Base-by-base conservation (phyloP, 2,329 filamentous ascomycete species). In the Penicillium sp. region DNA sequence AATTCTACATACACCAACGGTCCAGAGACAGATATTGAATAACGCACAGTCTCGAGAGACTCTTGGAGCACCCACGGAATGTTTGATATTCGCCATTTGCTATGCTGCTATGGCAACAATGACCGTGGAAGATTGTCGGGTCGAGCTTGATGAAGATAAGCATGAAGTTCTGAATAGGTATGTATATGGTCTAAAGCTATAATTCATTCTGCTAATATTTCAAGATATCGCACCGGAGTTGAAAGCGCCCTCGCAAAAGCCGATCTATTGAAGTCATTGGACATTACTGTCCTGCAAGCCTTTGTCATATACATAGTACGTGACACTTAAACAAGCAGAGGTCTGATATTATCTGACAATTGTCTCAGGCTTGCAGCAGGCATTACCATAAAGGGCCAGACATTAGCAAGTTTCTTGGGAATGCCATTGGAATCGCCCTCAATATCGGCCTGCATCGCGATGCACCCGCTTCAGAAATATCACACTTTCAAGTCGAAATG, bases 1-100 rank as follows among this genome's bases (percentile, higher is more conserved):
- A 61, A 74, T 85, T 3, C 68, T 85, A 15, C 84, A 86, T 64
- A 72, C 80, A 1, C 82, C 83, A 1, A 81, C 78, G 9, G 71
- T 80, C 19, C 78, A 82, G 61, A 75, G 76, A 5, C 77, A 75
- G 0, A 69, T n/a, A 64, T 80, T 25, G 71, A 77, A 15, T 77
- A 56, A 77, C 45, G 56, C n/a, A 38, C 19, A 54, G 45, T 41
- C 12, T 49, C 19, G 38, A 19, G n/a, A 41, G 17, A 8, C 12
- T 38, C 17, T 48, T 10, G 6, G 31, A 6, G 2, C 43, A 2
- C 35, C 48, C 1, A 54, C 43, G 2, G 42, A 62, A 31, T 65
- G 61, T 29, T 56, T 69, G 49, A 47, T 65, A 2, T 63, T 60
- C 42, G 52, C 64, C 6, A 59, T 68, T 7, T 66, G 57, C 21